Percentiles rank a stretch among this genome's conserved stretches.
Evolutionary conservation across 441 rosid genomes (phyloP).

Genomic region (Raphanus hybrid): DNA sequence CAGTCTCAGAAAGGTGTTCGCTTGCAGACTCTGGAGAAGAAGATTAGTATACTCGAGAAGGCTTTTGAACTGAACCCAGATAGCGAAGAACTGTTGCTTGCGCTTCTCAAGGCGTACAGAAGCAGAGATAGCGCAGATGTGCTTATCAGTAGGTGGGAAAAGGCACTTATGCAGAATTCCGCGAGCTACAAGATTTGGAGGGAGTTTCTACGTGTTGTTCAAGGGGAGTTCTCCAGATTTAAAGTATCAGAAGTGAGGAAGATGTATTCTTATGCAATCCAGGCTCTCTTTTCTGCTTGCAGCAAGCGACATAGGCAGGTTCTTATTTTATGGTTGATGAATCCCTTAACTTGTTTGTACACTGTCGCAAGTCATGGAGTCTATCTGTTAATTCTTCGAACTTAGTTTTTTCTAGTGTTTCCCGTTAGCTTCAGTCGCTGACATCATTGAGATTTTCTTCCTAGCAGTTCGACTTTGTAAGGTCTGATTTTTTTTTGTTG

Average conservation of each 20-base stretch:
- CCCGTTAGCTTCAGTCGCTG: conserved; percentile 12
- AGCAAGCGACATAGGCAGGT: conserved; percentile 98
- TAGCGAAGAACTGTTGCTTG: conserved; percentile 76
- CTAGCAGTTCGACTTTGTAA: conserved; percentile 22
- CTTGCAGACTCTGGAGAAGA: conserved; percentile 86
- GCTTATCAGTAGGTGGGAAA: conserved; percentile 84
- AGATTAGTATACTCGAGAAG: conserved; percentile 92
- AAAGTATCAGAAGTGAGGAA: conserved; percentile 92
- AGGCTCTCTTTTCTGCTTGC: conserved; percentile 80
- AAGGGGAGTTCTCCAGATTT: conserved; percentile 92
- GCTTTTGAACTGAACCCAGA: conserved; percentile 88
- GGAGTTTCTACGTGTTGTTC: conserved; percentile 78
- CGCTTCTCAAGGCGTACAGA: conserved; percentile 84
- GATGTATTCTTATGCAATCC: conserved; percentile 87
- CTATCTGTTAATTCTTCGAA: conserved; percentile 19
- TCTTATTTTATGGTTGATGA: conserved; percentile 52
- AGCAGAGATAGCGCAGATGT: conserved; percentile 76
- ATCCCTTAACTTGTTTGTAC: conserved; percentile 12
- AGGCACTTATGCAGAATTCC: conserved; percentile 70
- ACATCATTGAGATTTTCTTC: conserved; percentile 10
- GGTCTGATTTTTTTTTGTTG: conserved; percentile 23
- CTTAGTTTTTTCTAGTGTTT: conserved; percentile 9
- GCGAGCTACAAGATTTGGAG: conserved; percentile 79
- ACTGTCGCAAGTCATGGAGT: conserved; percentile 23
- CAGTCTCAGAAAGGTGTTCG: conserved; percentile 87